Evolutionary conservation across 306 rosid species (phyloP).

Genomic region (Carpinus viminea): DNA sequence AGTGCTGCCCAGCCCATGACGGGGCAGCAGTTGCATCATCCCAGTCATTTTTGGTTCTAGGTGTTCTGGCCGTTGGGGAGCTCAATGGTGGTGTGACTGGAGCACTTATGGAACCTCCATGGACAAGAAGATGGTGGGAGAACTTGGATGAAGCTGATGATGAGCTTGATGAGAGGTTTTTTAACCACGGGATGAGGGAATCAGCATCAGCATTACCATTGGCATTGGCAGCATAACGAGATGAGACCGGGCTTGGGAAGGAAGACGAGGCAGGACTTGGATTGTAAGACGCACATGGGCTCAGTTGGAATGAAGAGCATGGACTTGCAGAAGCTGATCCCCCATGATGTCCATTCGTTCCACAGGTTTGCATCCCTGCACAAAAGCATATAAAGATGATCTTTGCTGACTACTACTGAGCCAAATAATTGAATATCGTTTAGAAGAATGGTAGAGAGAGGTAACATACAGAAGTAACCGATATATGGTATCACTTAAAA

Average conservation of each 20-base stretch:
- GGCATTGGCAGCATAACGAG: conserved; percentile 42
- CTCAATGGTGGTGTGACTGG: conserved; percentile 68
- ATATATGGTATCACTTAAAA: not conserved
- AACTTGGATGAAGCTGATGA: conserved; percentile 52
- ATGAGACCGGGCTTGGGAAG: conserved; percentile 52
- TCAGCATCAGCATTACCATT: conserved; percentile 52
- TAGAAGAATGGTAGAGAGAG: not conserved
- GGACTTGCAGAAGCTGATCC: conserved; percentile 61
- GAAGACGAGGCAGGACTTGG: conserved; percentile 67
- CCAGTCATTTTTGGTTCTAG: conserved; percentile 53
- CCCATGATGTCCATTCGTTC: conserved; percentile 59
- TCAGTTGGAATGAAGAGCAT: conserved; percentile 45
- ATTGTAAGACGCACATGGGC: conserved; percentile 48
- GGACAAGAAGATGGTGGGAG: conserved; percentile 46
- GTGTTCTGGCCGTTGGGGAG: conserved; percentile 60
- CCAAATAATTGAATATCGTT: not conserved
- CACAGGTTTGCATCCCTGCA: conserved; percentile 57
- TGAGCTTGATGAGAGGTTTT: conserved; percentile 55
- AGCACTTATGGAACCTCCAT: conserved; percentile 60
- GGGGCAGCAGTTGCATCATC: conserved; percentile 42
- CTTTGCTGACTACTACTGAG: not conserved
- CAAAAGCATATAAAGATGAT: not conserved
- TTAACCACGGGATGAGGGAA: conserved; percentile 69
- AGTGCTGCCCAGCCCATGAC: conserved; percentile 49
- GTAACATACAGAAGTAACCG: not conserved